A percentile compares a stretch with the other conserved stretches of the same genome.
Evolutionary conservation across 306 rosid species (phyloP).

Genomic region (Albizia julibrissin): DNA sequence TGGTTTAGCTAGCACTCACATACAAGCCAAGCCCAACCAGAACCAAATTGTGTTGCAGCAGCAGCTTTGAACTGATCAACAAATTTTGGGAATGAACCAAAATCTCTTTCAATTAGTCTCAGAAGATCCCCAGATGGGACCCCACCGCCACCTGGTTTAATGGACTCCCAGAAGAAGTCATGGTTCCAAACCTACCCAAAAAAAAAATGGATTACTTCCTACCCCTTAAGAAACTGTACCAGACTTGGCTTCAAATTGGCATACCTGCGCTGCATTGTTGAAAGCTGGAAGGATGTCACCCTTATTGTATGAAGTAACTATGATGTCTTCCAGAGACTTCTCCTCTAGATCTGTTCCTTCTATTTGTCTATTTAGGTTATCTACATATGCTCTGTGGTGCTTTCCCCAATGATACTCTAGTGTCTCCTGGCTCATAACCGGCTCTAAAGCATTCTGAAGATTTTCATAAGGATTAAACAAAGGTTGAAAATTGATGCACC

Average conservation of each 20-base stretch:
- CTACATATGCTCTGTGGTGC: conserved; percentile 86
- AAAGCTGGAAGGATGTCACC: conserved; percentile 83
- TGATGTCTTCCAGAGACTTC: conserved; percentile 57
- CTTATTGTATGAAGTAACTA: conserved; percentile 62
- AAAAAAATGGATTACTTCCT: background rate
- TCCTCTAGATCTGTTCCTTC: conserved; percentile 78
- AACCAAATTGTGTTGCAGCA: conserved; percentile 88
- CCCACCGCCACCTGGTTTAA: conserved; percentile 90
- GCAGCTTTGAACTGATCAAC: conserved; percentile 63
- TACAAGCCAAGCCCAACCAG: conserved; percentile 99
- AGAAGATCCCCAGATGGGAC: conserved; percentile 84
- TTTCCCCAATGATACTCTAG: conserved; percentile 92
- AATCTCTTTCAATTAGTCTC: conserved; percentile 78
- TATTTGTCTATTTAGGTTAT: conserved; percentile 78
- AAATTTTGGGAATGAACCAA: conserved; percentile 73
- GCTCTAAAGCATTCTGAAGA: conserved; percentile 83
- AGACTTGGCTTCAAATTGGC: conserved; percentile 14
- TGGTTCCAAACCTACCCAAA: conserved; percentile 79
- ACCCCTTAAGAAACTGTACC: background rate
- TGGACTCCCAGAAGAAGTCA: conserved; percentile 95
- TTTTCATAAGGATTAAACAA: conserved; percentile 18
- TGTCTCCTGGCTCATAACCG: conserved; percentile 78
- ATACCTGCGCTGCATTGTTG: conserved; percentile 89
- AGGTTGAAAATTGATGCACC: background rate
- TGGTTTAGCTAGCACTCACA: conserved; percentile 50